A percentile compares a stretch with the other conserved stretches of the same genome.
These are phyloP conservation scores for Zygoascus meyerae DNA, from an alignment of 1,139 yeast genomes.

Conservation along the genomic window DNA sequence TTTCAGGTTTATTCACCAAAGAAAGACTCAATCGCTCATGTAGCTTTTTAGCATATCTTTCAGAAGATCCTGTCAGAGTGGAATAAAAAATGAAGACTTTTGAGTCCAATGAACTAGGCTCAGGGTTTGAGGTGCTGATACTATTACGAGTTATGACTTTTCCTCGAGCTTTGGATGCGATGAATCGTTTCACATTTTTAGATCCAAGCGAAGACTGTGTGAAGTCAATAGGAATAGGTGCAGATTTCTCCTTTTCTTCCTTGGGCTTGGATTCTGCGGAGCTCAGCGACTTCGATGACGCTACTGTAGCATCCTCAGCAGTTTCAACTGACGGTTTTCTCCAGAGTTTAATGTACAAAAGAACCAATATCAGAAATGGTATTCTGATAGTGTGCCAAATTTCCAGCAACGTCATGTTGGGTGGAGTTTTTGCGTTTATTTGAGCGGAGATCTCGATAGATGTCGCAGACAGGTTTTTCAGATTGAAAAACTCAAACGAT, in stretches of 20 bases:
- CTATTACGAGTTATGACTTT: neutral
- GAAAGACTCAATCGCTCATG: slow-evolving; percentile 28
- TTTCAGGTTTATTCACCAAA: slow-evolving; percentile 43
- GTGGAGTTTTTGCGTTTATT: neutral
- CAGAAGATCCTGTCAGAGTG: slow-evolving; percentile 77
- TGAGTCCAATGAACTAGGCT: slow-evolving; percentile 3
- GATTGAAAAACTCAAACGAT: too few relatives aligned
- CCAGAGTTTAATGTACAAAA: slow-evolving; percentile 10
- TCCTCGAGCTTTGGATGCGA: slow-evolving; percentile 1
- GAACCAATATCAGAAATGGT: slow-evolving; percentile 7
- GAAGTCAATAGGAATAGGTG: slow-evolving; percentile 39
- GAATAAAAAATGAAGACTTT: slow-evolving; percentile 64
- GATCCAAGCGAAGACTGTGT: slow-evolving; percentile 27
- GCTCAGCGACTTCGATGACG: neutral
- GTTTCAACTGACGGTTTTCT: neutral
- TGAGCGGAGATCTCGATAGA: too few relatives aligned
- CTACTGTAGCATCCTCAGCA: neutral
- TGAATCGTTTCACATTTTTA: slow-evolving; percentile 2
- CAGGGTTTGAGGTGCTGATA: neutral
- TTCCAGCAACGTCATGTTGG: slow-evolving; percentile 8
- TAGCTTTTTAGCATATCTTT: slow-evolving; percentile 56
- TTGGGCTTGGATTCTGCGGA: neutral
- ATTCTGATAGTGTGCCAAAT: slow-evolving; percentile 11
- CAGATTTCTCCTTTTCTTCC: slow-evolving; percentile 6
- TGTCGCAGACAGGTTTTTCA: too few relatives aligned